Conservation (phyloP, 129 eudicot species). For the Centella asiatica region DNA sequence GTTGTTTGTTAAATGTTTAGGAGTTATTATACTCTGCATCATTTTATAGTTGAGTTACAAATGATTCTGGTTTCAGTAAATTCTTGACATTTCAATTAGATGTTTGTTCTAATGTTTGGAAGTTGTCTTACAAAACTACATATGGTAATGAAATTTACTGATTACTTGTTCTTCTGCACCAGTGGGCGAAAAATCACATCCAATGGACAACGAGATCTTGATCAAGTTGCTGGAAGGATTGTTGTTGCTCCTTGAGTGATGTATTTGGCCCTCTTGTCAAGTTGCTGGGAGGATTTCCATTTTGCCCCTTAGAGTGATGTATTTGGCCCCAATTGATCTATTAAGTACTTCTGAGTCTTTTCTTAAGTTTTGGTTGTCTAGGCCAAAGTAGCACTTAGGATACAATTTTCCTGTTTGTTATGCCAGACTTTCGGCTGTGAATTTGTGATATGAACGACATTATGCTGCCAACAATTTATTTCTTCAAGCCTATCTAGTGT, state of each 20-base stretch:
- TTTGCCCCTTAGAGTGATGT: slow-evolving; percentile 14
- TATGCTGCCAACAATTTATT: no score
- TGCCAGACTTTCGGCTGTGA: not conserved
- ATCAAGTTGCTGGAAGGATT: slow-evolving; percentile 39
- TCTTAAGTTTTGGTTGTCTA: not conserved
- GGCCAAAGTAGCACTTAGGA: not conserved
- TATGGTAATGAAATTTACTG: not conserved
- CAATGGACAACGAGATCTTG: slow-evolving; percentile 33
- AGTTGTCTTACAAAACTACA: not conserved
- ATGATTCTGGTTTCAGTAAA: no score
- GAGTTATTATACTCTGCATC: no score
- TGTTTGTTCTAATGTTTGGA: not conserved
- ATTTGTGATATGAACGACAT: no score
- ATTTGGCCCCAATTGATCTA: not conserved
- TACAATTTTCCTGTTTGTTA: not conserved
- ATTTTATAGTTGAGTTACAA: no score
- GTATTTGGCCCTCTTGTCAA: slow-evolving; percentile 8
- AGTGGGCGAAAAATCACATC: slow-evolving; percentile 39
- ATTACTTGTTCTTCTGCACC: not conserved
- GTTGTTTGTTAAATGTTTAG: no score
- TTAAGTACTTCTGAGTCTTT: not conserved
- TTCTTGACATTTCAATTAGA: not conserved
- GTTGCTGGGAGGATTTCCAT: slow-evolving; percentile 33
- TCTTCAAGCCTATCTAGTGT: no score
- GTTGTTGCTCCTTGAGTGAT: slow-evolving; percentile 14